Percentiles rank a stretch among this genome's conserved stretches.
Evolutionary conservation across 2,329 filamentous ascomycete species (phyloP).

Genomic region (Myriangium duriaei): DNA sequence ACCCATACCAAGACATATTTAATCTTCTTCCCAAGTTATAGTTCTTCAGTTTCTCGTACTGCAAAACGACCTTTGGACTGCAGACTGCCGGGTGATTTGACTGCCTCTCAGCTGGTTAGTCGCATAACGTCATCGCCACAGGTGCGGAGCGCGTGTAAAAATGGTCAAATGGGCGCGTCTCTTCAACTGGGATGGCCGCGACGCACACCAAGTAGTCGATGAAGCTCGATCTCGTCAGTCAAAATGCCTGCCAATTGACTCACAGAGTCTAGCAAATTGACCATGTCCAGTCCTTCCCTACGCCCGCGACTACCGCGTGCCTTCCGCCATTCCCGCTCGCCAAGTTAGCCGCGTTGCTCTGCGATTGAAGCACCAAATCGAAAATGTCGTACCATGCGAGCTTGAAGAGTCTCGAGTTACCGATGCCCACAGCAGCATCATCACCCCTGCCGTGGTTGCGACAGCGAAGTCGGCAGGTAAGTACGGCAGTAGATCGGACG

Average conservation of each 20-base stretch:
- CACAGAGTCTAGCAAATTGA: constrained; percentile 9
- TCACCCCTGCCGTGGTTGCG: constrained; percentile 65
- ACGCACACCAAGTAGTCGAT: constrained; percentile 29
- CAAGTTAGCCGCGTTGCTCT: constrained; percentile 85
- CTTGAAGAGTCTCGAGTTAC: constrained; percentile 65
- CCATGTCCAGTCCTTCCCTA: constrained; percentile 48
- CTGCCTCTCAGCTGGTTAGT: too few species aligned
- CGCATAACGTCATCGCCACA: too few species aligned
- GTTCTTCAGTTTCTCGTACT: too few species aligned
- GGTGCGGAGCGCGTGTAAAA: too few species aligned
- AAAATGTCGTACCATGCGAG: constrained; percentile 82
- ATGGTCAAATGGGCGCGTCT: constrained; percentile 30
- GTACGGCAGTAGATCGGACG: constrained; percentile 14
- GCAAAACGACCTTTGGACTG: too few species aligned
- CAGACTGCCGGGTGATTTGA: too few species aligned
- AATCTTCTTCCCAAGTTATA: too few species aligned
- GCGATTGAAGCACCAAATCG: constrained; percentile 79
- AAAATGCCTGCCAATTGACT: not conserved
- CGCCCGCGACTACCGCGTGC: constrained; percentile 44
- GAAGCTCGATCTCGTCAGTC: constrained; percentile 29
- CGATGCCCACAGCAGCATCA: constrained; percentile 68
- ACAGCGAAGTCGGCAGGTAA: constrained; percentile 70
- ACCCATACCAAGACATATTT: too few species aligned
- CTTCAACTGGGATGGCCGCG: constrained; percentile 25
- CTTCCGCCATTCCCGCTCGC: constrained; percentile 57